Evolutionary conservation across 352 stramenopile species (phyloP), one percentile per base, ranked within the genome.

Genomic region (Globisporangium uncinulatum): DNA sequence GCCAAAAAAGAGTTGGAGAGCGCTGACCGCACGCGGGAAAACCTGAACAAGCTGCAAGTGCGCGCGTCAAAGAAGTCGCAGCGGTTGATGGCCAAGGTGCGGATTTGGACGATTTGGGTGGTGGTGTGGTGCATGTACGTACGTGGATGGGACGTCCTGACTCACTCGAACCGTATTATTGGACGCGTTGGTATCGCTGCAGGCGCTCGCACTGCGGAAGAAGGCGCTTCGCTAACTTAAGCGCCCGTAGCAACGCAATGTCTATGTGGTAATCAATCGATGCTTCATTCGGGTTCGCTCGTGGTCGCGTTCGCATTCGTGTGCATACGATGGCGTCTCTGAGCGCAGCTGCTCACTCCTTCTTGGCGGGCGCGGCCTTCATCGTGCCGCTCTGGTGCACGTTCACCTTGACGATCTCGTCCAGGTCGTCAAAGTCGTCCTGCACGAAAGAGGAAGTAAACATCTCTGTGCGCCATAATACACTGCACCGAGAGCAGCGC

Each of bases 401-500:
- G 45, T 93, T 86, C 54, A 93, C 83, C 63, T 89, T 89, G 31
- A 73, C 75, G 11, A 87, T 60, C 11, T 79, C 82, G 54, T 93
- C 80, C 58, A 93, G 57, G 56, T 86, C 83, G 44, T 84, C 81
- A 54, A 93, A 93, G 52, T 93, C 83, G 53, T 93, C 83, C 83
- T 93, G 43, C 19, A 31, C 5, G 17, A 13, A 8, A 9, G 42
- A 5, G n/a, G 3, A 10, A 47, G 19, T 13, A 60, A 57, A 41
- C 17, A 39, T 31, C 52, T 4, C 34, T 63, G 11, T 17, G 51
- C 8, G 41, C 42, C 13, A 14, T 11, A 29, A 19, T 9, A 8
- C 15, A 47, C 42, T 17, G 14, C 17, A 10, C n/a, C 7, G 19
- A 43, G 44, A 1, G 3, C n/a, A 15, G 3, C 36, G 42, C 59